Evolutionary conservation across 257 asterid species (phyloP).

Genomic region (Nyctanthes arbortristis): DNA sequence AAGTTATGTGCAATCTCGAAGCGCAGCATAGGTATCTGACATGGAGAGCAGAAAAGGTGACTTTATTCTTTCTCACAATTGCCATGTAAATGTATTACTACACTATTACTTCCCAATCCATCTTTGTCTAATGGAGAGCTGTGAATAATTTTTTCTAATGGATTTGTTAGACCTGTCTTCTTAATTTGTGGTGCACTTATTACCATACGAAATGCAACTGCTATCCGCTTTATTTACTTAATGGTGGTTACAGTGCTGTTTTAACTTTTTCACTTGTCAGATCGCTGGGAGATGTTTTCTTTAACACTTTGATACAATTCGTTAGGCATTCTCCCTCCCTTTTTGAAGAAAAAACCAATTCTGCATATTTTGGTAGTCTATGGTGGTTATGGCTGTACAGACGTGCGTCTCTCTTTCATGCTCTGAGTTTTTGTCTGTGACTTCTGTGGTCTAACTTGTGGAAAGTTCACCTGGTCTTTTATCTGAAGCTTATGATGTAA

Average conservation of each 20-base stretch:
- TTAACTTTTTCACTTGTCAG: not conserved
- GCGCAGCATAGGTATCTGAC: constrained; percentile 78
- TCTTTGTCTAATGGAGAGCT: not conserved
- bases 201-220: not conserved
- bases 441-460: not conserved
- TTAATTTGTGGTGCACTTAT: not conserved
- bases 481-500: not conserved
- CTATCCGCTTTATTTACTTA: not conserved
- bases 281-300: not conserved
- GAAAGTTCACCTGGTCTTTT: not conserved
- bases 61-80: not conserved
- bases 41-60: constrained; percentile 85
- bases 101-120: constrained; percentile 2
- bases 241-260: constrained; percentile 1
- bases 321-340: not conserved
- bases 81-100: not conserved
- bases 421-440: not conserved
- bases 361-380: not conserved
- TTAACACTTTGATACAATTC: not conserved
- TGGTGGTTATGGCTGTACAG: not conserved
- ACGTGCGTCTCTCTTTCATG: not conserved
- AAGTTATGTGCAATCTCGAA: constrained; percentile 49
- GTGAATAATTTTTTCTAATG: not conserved
- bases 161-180: constrained; percentile 14
- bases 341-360: not conserved